Percentiles rank a stretch among this genome's conserved stretches.
phyloP scores from a whole-genome alignment of 2,329 filamentous ascomycete genomes.

The Pseudopithomyces maydicus region DNA sequence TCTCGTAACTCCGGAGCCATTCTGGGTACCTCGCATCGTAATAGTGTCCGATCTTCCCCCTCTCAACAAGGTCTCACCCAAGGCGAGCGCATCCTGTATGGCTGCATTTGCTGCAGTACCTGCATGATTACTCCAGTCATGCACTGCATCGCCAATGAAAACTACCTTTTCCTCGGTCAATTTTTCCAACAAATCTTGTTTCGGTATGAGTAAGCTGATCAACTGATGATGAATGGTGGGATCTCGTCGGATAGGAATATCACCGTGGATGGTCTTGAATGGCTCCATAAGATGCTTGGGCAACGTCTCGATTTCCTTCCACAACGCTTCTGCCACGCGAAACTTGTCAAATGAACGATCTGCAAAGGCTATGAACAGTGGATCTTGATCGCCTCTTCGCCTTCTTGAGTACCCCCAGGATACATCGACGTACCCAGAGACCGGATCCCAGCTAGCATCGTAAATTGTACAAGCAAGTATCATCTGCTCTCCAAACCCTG shows the following conservation, averaged over 20 bases:
- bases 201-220: neutral
- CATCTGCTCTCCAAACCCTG: neutral
- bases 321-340: neutral
- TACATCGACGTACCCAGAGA: neutral
- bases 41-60: neutral
- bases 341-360: neutral
- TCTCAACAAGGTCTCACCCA: neutral
- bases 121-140: slow-evolving; percentile 2
- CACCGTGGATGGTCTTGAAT: neutral
- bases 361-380: neutral
- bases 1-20: neutral
- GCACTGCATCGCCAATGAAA: neutral
- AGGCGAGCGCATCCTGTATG: neutral
- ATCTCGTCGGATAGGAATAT: neutral
- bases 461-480: neutral
- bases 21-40: neutral
- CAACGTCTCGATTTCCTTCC: neutral
- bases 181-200: neutral
- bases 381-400: neutral
- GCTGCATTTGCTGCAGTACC: neutral
- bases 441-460: neutral
- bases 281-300: neutral
- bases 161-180: neutral
- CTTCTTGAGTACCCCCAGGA: neutral
- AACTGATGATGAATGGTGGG: neutral